Evolutionary conservation across 2,329 filamentous ascomycete species (phyloP), one percentile per base, ranked within the genome.

Genomic region (Sarocladiaceae sp.): DNA sequence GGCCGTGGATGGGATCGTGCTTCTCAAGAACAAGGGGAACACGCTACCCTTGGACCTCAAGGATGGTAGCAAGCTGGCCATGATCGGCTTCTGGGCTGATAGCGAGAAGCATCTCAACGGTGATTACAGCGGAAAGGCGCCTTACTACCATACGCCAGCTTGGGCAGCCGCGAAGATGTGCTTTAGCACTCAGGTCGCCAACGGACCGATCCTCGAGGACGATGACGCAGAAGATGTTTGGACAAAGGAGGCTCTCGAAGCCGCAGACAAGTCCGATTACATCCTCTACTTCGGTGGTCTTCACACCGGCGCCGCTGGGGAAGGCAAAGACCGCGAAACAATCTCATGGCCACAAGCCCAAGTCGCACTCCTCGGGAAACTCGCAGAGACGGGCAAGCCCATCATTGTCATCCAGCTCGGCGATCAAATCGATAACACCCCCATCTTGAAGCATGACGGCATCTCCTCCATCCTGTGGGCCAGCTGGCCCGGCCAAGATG

Each of bases 401-500:
- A 61, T 74, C 21, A 54, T 78, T 2, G 64, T 80, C 1, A 58
- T 76, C 1, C 69, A 76, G 46, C 64, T 78, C 50, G 74, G 74
- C 13, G 65, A 64, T 11, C 66, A 72, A 51, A 49, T 80, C n/a
- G 78, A 82, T 52, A 68, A 69, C 45, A 63, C 69, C 0, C 65
- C 73, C 2, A 53, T 81, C 3, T 54, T 72, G 5, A 58, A 57
- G 4, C 70, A 75, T 43, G 49, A 59, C 1, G 70, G 70, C 45
- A 65, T 81, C 45, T 67, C 63, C 23, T 67, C 73, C 0, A 54
- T 82, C 1, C 51, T 82, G 0, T 81, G 78, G 78, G 73, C 64
- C 0, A 74, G 76, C 0, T 81, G 77, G 45, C 78, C 78, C 0
- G 77, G 78, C 1, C 77, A 82, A 56, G 70, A 72, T 32, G 78